Base-by-base conservation (phyloP, 768 basidiomycete species). In the Lactarius hengduanensis region DNA sequence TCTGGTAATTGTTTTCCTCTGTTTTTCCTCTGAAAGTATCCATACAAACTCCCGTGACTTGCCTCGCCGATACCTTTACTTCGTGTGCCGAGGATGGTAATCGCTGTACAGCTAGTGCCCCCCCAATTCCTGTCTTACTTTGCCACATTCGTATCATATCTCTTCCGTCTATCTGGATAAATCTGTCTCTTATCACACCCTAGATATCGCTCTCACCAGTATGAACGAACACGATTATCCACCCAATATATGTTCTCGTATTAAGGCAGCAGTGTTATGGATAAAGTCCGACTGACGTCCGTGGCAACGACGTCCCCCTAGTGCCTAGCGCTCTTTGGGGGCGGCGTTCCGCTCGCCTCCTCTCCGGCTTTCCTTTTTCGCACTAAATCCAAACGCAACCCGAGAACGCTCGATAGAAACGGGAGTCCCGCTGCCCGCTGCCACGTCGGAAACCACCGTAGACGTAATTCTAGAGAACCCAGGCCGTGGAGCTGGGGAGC, bases 381-480 rank as follows among this genome's bases (percentile, higher is more conserved):
- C 78, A 40, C 87, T 88, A 73, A 94, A 84, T 13, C 90, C 90
- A 74, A 94, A 87, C 6, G 85, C 84, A 53, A 94, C 85, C 76
- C 87, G 94, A 38, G 85, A 83, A 60, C 91, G 82, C 73, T 93
- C 91, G 1, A 78, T 78, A 1, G 83, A 78, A 26, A 82, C 85
- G 26, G 89, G 85, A 0, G 88, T 88, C 10, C 83, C 84, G 26
- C 72, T 70, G 41, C 73, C 74, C 43, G 76, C 71, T 28, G 81
- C 78, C 30, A 79, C 73, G 3, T 83, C 78, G 41, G 86, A 80
- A 38, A 85, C 76, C 43, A 80, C 76, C 9, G 83, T 79, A 13
- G 88, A 83, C 3, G 84, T 82, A 73, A 93, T 91, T 65, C 90
- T 83, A 28, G 90, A 91, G 77, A 92, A 92, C 47, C 90, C 89